Base-by-base conservation (phyloP, 139 green algal species). In the Eudorina sp. region DNA sequence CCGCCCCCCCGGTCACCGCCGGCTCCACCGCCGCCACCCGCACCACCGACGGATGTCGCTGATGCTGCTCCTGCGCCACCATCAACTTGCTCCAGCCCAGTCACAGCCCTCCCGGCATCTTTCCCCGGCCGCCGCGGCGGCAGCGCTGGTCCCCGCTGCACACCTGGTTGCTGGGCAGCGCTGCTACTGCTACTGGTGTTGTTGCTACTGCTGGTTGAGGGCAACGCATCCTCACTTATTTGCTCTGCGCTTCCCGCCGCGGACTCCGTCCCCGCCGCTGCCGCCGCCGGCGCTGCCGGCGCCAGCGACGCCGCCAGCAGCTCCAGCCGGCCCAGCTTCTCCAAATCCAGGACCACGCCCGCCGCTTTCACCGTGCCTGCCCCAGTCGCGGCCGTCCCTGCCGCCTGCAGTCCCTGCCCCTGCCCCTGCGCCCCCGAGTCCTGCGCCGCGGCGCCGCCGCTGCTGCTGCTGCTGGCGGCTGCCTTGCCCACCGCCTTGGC, bases 301-400 rank as follows among this genome's bases (percentile, higher is more conserved):
- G 29, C 46, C 85, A 92, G 68, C 80, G 21, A 31, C 48, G 79
- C 72, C 48, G 86, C 85, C 64, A 94, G 38, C 74, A 80, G 66
- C 84, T 94, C 89, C 62, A 92, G 64, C 60, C 53, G 66, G 29
- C 89, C 77, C 72, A 94, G 86, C 75, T 90, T 90, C 51, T 88
- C 72, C n/a, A 92, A 13, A 53, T 91, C 87, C 38, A 89, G 2
- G 0, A 36, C n/a, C 45, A 82, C 13, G 7, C 62, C 70, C 1
- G 48, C 79, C 19, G 40, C 74, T 45, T 70, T 53, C 58, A 64
- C 43, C 18, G 36, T 36, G 43, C 29, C 51, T 0, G 3, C n/a
- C 9, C 3, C n/a, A 74, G 31, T 27, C 31, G 34, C 31, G 4
- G 31, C 51, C 38, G 19, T 82, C 34, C 55, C 4, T 23, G 29